Percentiles rank a stretch among this genome's conserved stretches.
These are phyloP conservation scores for Aspergillus japonicus DNA, from an alignment of 2,329 filamentous ascomycete species.

Conservation along the genomic window DNA sequence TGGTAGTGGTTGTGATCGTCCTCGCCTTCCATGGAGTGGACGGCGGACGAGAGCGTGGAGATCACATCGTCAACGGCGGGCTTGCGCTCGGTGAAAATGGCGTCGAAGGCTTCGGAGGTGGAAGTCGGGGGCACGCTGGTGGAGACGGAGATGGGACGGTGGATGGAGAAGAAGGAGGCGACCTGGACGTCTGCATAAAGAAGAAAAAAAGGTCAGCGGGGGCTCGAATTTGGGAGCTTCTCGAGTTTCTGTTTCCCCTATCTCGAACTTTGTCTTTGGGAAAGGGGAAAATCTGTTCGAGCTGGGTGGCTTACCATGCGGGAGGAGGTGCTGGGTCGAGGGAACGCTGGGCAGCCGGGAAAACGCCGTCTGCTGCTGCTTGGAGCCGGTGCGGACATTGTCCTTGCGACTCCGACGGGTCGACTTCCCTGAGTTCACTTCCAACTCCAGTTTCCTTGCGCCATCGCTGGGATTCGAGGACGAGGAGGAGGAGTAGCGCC, in stretches of 20 bases:
- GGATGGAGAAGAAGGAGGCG: constrained; percentile 92
- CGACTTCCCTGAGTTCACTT: constrained; percentile 38
- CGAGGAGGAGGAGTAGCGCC: constrained; percentile 46
- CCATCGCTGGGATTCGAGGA: constrained; percentile 52
- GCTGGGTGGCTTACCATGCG: constrained; percentile 41
- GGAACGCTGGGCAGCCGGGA: constrained; percentile 50
- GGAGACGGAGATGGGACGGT: constrained; percentile 88
- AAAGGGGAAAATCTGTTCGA: neutral
- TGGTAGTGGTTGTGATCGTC: constrained; percentile 31
- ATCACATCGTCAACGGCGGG: constrained; percentile 58
- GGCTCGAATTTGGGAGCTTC: neutral
- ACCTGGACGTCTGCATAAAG: constrained; percentile 71
- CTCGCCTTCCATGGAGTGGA: constrained; percentile 39
- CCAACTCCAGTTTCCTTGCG: constrained; percentile 42
- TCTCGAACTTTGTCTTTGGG: too few relatives aligned
- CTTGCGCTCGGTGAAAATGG: constrained; percentile 68
- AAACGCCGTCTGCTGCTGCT: constrained; percentile 41
- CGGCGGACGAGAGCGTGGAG: constrained; percentile 58
- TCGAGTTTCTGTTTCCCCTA: neutral
- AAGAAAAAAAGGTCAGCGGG: neutral
- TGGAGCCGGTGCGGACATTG: constrained; percentile 33
- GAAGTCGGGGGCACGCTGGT: constrained; percentile 73
- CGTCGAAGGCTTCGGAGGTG: constrained; percentile 72
- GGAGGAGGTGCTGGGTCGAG: constrained; percentile 49
- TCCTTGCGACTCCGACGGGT: constrained; percentile 39